Evolutionary conservation across 345 rosid species (phyloP), one percentile per base, ranked within the genome.

Genomic region (Geranium brycei): DNA sequence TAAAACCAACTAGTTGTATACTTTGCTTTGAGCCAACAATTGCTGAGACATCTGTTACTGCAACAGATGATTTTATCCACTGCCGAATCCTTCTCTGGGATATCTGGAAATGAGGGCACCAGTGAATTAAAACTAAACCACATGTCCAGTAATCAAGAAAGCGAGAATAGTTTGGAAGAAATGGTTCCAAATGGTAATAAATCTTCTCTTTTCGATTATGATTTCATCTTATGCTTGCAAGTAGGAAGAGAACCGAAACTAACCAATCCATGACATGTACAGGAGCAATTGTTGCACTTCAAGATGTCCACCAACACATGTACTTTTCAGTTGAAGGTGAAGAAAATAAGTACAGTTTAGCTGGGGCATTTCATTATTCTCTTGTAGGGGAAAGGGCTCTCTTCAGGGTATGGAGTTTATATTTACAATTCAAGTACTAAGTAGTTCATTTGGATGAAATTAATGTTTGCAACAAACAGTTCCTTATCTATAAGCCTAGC

Each of bases 271-370:
- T 65, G 58, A 63, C 61, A 63, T 70, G 61, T 64, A 40, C 77
- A 91, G 98, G 98, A 62, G 80, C 96, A 69, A 80, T 87, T 66
- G 95, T 91, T 66, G 84, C 92, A 53, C 79, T 91, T 70, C 95
- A 87, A 80, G 98, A 91, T 78, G 81, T 84, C 17, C 77, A 89
- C 77, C 91, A 91, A 66, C 98, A 89, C 75, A 59, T 83, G 81
- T 91, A 84, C 79, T 77, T 91, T 72, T 70, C 86, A 30, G 87
- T 89, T 74, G 85, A 89, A 78, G 91, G 76, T 68, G 76, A 73
- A 74, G 85, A 74, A 70, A 73, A 80, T 66, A 81, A 79, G 65
- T 82, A 69, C 72, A 74, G 68, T 61, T 67, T 83, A 66, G 76
- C 68, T 74, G 96, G 98, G 63, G 72, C 79, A 51, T 73, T 89